Evolutionary conservation across 2,329 filamentous ascomycete species (phyloP), one percentile per base, ranked within the genome.

Genomic region (Colletotrichum navitas): DNA sequence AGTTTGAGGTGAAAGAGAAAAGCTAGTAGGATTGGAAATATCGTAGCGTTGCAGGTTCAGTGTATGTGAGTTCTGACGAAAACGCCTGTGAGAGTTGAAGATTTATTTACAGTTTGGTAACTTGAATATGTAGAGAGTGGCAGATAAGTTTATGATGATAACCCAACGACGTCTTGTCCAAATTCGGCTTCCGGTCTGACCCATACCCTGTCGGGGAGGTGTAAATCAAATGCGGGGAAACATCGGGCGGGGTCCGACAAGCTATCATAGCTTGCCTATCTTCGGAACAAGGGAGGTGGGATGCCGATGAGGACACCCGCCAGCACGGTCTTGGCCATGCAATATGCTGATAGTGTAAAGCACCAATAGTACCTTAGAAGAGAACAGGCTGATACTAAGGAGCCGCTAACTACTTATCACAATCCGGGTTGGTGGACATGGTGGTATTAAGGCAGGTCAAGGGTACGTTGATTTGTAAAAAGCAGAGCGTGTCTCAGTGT

Each of bases 281-380:
- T 63, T 63, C 66, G 59, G 55, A 24, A 56, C 32, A 39, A 21
- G 34, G 34, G 34, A n/a, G 49, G 36, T n/a, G 51, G 66, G 66
- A 68, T 63, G 51, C 66, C 66, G 58, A 63, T 21, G 59, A 26
- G 47, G n/a, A n/a, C n/a, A n/a, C n/a, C n/a, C n/a, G n/a, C n/a
- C n/a, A n/a, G n/a, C n/a, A n/a, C n/a, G n/a, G n/a, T n/a, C n/a
- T n/a, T n/a, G n/a, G n/a, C n/a, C n/a, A n/a, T n/a, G n/a, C n/a
- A n/a, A 63, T 62, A 43, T 68, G 59, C 59, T 68, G 59, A 68
- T 68, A 63, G 36, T 63, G 32, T 12, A 16, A 6, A 36, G 6
- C n/a, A 18, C 43, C 16, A 21, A 45, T 45, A n/a, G 43, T 6
- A 45, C 1, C 3, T 21, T 5, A 11, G 6, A 7, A n/a, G 43